phyloP scores from a whole-genome alignment of 768 basidiomycete species.

The Favolaschia claudopus region DNA sequence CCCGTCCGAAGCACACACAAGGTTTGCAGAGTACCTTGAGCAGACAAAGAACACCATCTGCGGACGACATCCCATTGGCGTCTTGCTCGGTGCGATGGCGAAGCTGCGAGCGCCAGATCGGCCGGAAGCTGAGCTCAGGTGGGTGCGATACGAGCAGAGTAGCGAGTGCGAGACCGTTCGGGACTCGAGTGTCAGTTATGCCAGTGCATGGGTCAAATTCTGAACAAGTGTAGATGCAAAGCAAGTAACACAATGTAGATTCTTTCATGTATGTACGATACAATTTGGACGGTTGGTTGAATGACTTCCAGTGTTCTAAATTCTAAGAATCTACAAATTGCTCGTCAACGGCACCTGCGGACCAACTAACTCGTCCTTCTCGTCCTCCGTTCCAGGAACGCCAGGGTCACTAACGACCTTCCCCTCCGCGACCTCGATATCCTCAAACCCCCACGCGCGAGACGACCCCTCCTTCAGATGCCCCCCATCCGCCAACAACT shows the following conservation, averaged over 20 bases:
- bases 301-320: neutral
- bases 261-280: constrained; percentile 8
- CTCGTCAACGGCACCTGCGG: constrained; percentile 50
- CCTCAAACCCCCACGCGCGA: constrained; percentile 85
- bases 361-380: constrained; percentile 65
- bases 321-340: constrained; percentile 39
- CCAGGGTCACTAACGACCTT: constrained; percentile 77
- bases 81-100: constrained; percentile 81
- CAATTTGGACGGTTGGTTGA: neutral
- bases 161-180: constrained; percentile 68
- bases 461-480: constrained; percentile 66
- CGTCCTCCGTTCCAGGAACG: constrained; percentile 68
- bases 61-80: constrained; percentile 94
- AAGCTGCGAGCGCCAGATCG: constrained; percentile 58
- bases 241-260: neutral
- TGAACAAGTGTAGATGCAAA: constrained; percentile 38
- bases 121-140: constrained; percentile 60
- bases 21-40: constrained; percentile 72
- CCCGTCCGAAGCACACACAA: constrained; percentile 60
- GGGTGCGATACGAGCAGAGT: constrained; percentile 96
- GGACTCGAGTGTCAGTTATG: constrained; percentile 96
- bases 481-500: constrained; percentile 58
- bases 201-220: constrained; percentile 84
- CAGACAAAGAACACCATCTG: constrained; percentile 95
- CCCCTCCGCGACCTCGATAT: constrained; percentile 67